These are phyloP conservation scores for Balakata baccata DNA, from an alignment of 345 rosid species.

Conservation along the genomic window DNA sequence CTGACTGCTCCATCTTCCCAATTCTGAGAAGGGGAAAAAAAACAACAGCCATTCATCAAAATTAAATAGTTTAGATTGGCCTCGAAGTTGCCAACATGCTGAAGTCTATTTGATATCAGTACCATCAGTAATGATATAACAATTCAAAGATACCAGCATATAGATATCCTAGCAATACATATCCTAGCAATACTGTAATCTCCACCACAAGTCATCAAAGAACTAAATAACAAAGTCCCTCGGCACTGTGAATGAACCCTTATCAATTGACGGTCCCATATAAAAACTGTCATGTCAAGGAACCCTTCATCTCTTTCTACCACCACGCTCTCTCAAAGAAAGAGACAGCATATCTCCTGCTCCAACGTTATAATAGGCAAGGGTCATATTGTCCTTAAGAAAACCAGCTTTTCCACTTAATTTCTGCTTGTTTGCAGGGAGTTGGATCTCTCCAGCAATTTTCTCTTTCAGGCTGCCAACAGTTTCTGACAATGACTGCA, in stretches of 20 bases:
- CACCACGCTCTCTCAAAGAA: conserved; percentile 80
- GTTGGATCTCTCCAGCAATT: conserved; percentile 82
- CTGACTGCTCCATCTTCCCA: background rate
- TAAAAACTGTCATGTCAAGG: conserved; percentile 19
- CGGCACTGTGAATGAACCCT: conserved; percentile 1
- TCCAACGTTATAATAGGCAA: conserved; percentile 74
- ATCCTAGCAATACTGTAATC: conserved; percentile 19
- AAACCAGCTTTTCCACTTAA: conserved; percentile 86
- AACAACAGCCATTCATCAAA: background rate
- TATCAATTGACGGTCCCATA: conserved; percentile 7
- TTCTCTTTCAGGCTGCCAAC: conserved; percentile 87
- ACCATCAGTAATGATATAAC: conserved; percentile 24
- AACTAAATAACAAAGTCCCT: conserved; percentile 2
- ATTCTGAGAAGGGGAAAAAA: background rate
- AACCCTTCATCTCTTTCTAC: conserved; percentile 66
- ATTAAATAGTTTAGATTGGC: conserved; percentile 12
- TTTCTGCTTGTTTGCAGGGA: conserved; percentile 84
- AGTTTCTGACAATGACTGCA: conserved; percentile 70
- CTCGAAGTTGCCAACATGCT: conserved; percentile 20
- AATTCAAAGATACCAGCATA: conserved; percentile 5
- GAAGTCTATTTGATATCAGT: conserved; percentile 33
- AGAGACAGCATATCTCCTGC: conserved; percentile 59
- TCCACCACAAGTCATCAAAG: conserved; percentile 11
- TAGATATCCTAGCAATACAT: conserved; percentile 19
- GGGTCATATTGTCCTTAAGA: conserved; percentile 84